These are phyloP conservation scores for Candida pseudocylindracea DNA, from an alignment of 1,139 yeast genomes.

Conservation along the genomic window DNA sequence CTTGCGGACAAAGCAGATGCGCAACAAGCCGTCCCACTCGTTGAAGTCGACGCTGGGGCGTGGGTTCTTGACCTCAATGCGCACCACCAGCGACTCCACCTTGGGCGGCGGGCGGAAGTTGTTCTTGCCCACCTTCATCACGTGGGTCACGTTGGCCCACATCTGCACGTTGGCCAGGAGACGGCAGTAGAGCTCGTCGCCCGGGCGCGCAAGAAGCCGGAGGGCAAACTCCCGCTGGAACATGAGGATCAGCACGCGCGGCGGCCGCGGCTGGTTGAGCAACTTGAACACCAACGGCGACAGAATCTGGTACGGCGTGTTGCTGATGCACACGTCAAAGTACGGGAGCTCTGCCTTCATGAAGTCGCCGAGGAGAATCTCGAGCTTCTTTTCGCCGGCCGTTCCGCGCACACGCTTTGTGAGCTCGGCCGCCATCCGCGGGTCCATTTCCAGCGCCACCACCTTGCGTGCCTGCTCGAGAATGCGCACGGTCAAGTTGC, in stretches of 20 bases:
- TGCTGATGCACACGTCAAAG: constrained; percentile 88
- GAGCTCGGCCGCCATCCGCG: constrained; percentile 97
- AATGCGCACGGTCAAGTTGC: constrained; percentile 85
- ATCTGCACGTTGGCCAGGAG: constrained; percentile 91
- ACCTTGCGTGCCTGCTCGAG: constrained; percentile 83
- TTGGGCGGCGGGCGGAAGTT: constrained; percentile 98
- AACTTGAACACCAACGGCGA: constrained; percentile 90
- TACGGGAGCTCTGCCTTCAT: constrained; percentile 91
- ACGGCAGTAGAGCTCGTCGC: constrained; percentile 80
- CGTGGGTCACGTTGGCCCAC: constrained; percentile 98
- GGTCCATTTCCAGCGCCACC: constrained; percentile 95
- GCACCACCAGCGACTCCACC: constrained; percentile 90
- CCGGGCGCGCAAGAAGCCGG: constrained; percentile 85
- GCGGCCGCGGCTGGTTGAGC: constrained; percentile 80
- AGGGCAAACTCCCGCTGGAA: constrained; percentile 94
- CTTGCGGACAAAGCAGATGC: constrained; percentile 82
- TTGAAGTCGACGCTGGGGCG: constrained; percentile 80
- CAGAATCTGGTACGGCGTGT: constrained; percentile 94
- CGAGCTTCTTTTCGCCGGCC: constrained; percentile 76
- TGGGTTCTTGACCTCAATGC: constrained; percentile 79
- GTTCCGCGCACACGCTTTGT: constrained; percentile 96
- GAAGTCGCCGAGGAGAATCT: constrained; percentile 82
- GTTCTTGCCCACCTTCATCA: constrained; percentile 94
- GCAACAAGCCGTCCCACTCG: constrained; percentile 92
- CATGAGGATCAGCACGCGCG: constrained; percentile 89